Base-by-base conservation (phyloP, 306 rosid species). In the Cercis canadensis region DNA sequence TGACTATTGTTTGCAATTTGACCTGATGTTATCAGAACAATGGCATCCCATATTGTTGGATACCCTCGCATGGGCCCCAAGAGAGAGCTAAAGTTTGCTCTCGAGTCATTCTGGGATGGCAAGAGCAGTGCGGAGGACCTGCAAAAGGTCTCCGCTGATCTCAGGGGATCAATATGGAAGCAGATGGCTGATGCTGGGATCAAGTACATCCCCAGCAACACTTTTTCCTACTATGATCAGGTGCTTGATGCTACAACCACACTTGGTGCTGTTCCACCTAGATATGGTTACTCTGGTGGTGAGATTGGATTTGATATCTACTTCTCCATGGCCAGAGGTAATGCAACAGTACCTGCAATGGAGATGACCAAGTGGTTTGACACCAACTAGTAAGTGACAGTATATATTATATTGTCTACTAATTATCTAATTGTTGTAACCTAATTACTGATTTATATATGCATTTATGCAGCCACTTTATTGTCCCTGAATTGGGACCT, bases 291-390 rank as follows among this genome's bases (percentile, higher is more conserved):
- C 90, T 84, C 81, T 9, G 90, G 94, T 11, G 98, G 98, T 0
- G 98, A 92, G 84, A 89, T 92, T 56, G 96, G 86, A 15, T 92
- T 87, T 5, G 89, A 81, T 49, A 90, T 89, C 15, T 92, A 82
- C 81, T 92, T 92, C 83, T 89, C 98, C 24, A 92, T 92, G 98
- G 97, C 97, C 57, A 92, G 97, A 67, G 97, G 97, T 71, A 92
- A 92, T 62, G 96, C 97, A 67, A 66, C 96, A 37, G 92, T 92
- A 0, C 98, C 96, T 5, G 98, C 98, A 13, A 92, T 92, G 98
- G 98, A 92, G 80, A 92, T 92, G 98, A 92, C 98, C 83, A 92
- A 92, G 89, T 92, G 98, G 98, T 89, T 92, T 4, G 98, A 92
- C 78, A 92, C 96, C 82, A 92, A 92, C 89, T 92, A 92, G 98